Base-by-base conservation (phyloP, 2,329 filamentous ascomycete genomes). In the Aureobasidium sp. region DNA sequence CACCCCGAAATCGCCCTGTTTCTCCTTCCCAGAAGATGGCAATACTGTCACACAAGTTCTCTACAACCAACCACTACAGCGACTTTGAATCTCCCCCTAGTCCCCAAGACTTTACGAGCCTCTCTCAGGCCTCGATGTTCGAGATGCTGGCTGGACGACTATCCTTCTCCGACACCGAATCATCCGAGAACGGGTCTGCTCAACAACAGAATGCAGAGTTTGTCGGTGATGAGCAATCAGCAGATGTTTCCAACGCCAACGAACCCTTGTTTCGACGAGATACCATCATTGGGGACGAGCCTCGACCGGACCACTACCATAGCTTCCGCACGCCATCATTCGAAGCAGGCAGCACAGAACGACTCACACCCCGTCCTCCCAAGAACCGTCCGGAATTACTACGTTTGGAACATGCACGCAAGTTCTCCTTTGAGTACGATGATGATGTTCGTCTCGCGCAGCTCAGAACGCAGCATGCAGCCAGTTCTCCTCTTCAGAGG, bases 391-490 rank as follows among this genome's bases (percentile, higher is more conserved):
- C 53, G 37, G 29, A 46, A 19, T 25, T 40, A 3, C 25, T 49
- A 11, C 33, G n/a, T n/a, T 7, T 43, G 21, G 9, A 46, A 10
- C 38, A 60, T 40, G 67, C 62, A 25, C 69, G 73, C 35, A 70
- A 74, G 42, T 78, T 77, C 63, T 78, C 75, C 0, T 77, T 78
- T 55, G 74, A 75, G 42, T 68, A 71, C 17, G 75, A 74, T 42
- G 74, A 77, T 50, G 75, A 78, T 60, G 5, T 6, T 9, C n/a
- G n/a, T 25, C n/a, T 13, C 15, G 7, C 4, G 1, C 53, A 57
- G 29, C 21, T 11, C 10, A 42, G 37, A 15, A 3, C 21, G 7
- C 55, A 29, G 9, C 21, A 29, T n/a, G 13, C 53, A n/a, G 19
- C 27, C 3, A 45, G n/a, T 15, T 23, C 40, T 11, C 13, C 31